Percentiles rank a stretch among this genome's conserved stretches.
Conservation (phyloP, 2,329 filamentous ascomycete genomes). For the Aspergillus novofumigatus region DNA sequence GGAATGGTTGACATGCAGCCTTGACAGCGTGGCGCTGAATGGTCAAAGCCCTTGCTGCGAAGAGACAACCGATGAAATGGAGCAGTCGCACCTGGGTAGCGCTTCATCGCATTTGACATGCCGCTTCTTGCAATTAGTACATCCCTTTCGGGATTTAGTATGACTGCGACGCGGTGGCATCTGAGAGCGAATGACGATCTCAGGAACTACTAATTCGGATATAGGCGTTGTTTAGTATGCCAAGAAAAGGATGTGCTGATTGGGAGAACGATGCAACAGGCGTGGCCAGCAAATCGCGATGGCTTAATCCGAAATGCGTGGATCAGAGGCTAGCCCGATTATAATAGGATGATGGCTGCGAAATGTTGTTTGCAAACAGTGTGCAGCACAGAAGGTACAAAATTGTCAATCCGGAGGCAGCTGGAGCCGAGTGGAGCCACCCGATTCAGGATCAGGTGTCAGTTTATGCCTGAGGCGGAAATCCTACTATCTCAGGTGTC, state of each 20-base stretch:
- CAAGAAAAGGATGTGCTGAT: background rate
- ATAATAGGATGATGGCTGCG: background rate
- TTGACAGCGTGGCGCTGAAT: background rate
- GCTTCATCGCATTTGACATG: conserved; percentile 40
- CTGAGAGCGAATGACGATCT: conserved; percentile 2
- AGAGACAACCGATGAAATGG: background rate
- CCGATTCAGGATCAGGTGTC: background rate
- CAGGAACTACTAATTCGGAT: background rate
- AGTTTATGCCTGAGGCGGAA: background rate
- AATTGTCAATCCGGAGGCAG: background rate
- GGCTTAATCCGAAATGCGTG: background rate
- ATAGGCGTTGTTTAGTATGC: background rate
- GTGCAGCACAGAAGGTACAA: background rate
- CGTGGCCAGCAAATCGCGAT: background rate
- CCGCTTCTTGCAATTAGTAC: conserved; percentile 36
- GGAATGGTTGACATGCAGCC: background rate
- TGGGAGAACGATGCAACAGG: background rate
- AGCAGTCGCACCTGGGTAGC: conserved; percentile 22
- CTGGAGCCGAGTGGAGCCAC: background rate
- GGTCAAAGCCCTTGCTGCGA: background rate
- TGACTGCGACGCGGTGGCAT: conserved; percentile 33
- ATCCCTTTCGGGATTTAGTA: conserved; percentile 39
- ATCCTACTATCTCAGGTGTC: background rate
- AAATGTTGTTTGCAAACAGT: background rate
- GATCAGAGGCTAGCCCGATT: background rate